Base-by-base conservation (phyloP, 1,139 yeast genomes). In the Yamadazyma sp. region DNA sequence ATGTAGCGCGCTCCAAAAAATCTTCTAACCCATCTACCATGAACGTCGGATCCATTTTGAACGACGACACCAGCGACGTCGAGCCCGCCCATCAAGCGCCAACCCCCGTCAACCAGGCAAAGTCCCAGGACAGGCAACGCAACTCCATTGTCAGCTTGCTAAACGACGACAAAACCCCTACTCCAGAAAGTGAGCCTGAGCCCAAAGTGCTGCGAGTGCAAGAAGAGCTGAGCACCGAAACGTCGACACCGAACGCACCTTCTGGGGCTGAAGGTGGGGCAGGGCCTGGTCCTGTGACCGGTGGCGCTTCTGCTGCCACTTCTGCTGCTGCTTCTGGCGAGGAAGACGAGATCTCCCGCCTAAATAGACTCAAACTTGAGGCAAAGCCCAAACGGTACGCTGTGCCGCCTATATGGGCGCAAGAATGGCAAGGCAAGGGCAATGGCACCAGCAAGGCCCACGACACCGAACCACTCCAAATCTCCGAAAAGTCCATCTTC, bases 331-430 rank as follows among this genome's bases (percentile, higher is more conserved):
- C 22, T 8, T 20, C 22, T 20, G 8, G 8, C 5, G 22, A 39
- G 3, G 52, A 48, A 3, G 63, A 59, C 40, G 64, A 60, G 38
- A 48, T 60, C 12, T 17, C 46, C 6, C 54, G 46, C 37, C 47
- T 61, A 12, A 45, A 49, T 37, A 51, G 47, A 37, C 43, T 58
- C 42, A 44, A 51, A 51, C 42, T 50, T 45, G 42, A 56, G 22
- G 49, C 54, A 7, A 81, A 82, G 55, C 95, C 95, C 1, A 76
- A 63, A 41, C 66, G 87, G 47, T 86, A 86, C 59, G 62, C 62
- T 7, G 68, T 65, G 24, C 87, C 87, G 3, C 95, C 96, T 7
- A 71, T 81, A 8, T 87, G 95, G 95, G 95, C 95, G 0, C 85
- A 76, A 51, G 83, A 79, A 55, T 86, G 85, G 81, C 23, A 18